A percentile compares a stretch with the other conserved stretches of the same genome.
These are phyloP conservation scores for Anthracocystis panici-leucophaei DNA, from an alignment of 1,284 basidiomycete species.

Conservation along the genomic window DNA sequence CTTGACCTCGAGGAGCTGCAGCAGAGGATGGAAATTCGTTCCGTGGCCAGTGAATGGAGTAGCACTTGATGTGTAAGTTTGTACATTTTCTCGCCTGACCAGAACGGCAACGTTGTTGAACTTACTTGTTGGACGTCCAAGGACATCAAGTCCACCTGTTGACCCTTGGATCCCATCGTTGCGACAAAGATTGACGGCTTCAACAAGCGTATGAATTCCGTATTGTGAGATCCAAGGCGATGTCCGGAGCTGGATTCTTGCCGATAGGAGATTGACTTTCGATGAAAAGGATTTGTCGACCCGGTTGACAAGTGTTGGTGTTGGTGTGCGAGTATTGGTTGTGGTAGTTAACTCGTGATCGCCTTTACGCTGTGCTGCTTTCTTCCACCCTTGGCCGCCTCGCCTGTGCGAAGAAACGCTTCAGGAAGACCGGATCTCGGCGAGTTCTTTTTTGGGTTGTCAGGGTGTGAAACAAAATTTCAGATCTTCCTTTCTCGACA, in stretches of 20 bases:
- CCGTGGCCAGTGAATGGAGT: neutral
- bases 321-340: slow-evolving; percentile 3
- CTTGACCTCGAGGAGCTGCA: slow-evolving; percentile 63
- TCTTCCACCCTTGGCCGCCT: neutral
- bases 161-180: slow-evolving; percentile 48
- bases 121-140: slow-evolving; percentile 57
- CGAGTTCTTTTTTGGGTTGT: slow-evolving; percentile 17
- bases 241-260: too few relatives aligned
- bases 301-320: neutral
- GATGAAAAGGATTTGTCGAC: neutral
- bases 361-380: neutral
- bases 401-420: neutral
- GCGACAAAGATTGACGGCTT: neutral
- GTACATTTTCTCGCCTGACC: neutral
- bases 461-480: slow-evolving; percentile 1
- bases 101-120: neutral
- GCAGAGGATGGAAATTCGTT: neutral
- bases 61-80: neutral
- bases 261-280: too few relatives aligned
- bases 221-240: too few relatives aligned
- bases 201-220: too few relatives aligned
- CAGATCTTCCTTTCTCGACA: slow-evolving; percentile 5
- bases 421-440: slow-evolving; percentile 12
- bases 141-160: slow-evolving; percentile 59
- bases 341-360: slow-evolving; percentile 1